Evolutionary conservation across 805 yeast species (phyloP).

Genomic region (Sugiyamaella lignohabitans): DNA sequence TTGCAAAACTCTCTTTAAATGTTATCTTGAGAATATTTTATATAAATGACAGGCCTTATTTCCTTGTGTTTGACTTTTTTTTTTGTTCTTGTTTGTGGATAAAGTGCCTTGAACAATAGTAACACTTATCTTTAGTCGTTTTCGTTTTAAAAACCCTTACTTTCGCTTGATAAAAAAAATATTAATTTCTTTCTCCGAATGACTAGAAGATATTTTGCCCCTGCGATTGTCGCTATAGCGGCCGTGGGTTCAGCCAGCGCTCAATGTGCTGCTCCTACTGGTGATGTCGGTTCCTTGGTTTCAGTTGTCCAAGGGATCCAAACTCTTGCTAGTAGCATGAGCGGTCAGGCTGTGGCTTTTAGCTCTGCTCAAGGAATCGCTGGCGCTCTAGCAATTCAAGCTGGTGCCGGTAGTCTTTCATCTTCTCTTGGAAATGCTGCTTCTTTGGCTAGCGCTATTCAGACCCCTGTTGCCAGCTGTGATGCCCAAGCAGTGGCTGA

Average conservation of each 20-base stretch:
- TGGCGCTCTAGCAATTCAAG: background rate
- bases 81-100: too few relatives aligned
- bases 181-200: too few relatives aligned
- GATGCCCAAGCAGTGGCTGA: conserved; percentile 8
- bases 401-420: background rate
- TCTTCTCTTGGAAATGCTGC: conserved; percentile 6
- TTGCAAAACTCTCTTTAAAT: too few relatives aligned
- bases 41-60: too few relatives aligned
- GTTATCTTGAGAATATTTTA: too few relatives aligned
- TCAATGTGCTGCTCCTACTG: background rate
- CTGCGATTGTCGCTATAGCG: background rate
- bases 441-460: conserved; percentile 7
- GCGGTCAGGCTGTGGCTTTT: conserved; percentile 3
- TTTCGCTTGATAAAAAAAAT: too few relatives aligned
- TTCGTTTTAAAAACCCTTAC: too few relatives aligned
- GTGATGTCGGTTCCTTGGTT: conserved; percentile 1
- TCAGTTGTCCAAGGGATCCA: background rate
- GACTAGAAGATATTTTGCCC: too few relatives aligned
- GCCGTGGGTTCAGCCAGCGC: conserved; percentile 5
- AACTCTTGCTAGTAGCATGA: background rate
- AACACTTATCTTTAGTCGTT: too few relatives aligned
- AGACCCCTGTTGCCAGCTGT: conserved; percentile 2
- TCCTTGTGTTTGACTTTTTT: too few relatives aligned
- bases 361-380: conserved; percentile 1
- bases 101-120: too few relatives aligned